Evolutionary conservation across 768 basidiomycete genomes (phyloP), one percentile per base, ranked within the genome.

Genomic region (Cubamyces sp.): DNA sequence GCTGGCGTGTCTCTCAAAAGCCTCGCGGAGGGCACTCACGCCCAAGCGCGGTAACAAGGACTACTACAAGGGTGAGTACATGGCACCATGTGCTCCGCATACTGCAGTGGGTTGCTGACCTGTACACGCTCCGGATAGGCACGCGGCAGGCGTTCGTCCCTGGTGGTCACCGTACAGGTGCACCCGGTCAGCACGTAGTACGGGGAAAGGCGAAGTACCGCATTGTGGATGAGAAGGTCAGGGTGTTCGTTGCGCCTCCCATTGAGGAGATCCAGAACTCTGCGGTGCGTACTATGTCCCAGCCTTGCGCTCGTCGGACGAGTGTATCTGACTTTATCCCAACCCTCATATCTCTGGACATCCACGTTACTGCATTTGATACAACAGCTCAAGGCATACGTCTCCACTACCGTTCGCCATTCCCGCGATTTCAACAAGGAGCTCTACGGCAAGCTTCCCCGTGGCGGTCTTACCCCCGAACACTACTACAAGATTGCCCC

Each of bases 41-140:
- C 81, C 92, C 0, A 98, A 98, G 74, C 78, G 87, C 49, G 96
- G 85, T 16, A 97, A 97, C 78, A 98, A 98, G 70, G 94, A 99
- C 71, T 98, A 82, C 73, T 98, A 97, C 82, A 98, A 98, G 76
- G 96, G 96, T 90, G 7, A n/a, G 76, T 61, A 18, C 6, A 15
- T 53, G 18, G 42, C 57, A 28, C 5, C 26, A 25, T 25, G 40
- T 39, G 14, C 16, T 48, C 59, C 26, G 50, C 47, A 46, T 14
- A 12, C 28, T 14, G 21, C 8, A 15, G 56, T 30, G 25, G 14
- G 18, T 18, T 54, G 48, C 46, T 53, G 43, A 48, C 41, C 18
- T 21, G 6, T 21, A 8, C 60, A 3, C 19, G 5, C 14, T 5
- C 19, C 19, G 46, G 8, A 12, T 67, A 94, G 93, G 94, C 40